Base-by-base conservation (phyloP, 352 stramenopile genomes). In the Pythium aristosporum region DNA sequence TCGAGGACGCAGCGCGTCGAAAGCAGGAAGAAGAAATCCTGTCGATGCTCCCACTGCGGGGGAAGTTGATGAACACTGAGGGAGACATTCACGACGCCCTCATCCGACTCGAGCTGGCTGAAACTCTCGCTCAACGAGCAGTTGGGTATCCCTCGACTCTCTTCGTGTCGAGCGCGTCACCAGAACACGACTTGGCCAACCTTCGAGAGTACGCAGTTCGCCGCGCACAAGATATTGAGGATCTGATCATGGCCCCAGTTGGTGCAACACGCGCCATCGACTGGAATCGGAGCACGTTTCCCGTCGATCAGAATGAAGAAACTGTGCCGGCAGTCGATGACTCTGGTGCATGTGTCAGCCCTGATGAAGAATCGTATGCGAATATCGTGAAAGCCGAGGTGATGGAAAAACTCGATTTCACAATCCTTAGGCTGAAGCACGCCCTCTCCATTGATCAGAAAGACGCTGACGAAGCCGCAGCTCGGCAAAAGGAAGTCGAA, bases 351-450 rank as follows among this genome's bases (percentile, higher is more conserved):
- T 11, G 59, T 25, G 25, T 37, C 0, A 15, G 11, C 7, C 36
- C 58, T 16, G 9, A 28, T 32, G 1, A 25, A 3, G 25, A 30
- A 7, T 58, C 68, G 10, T 80, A 80, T 30, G 48, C 71, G n/a
- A 66, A 78, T 15, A 52, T 85, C n/a, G 20, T 89, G 1, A 62
- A 85, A 57, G 62, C 56, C 3, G 61, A 86, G 15, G 75, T 89
- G 9, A 44, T 87, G 12, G 70, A 86, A 51, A 84, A 87, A 18
- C 69, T 89, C 5, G 72, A 87, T n/a, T 61, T 87, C 2, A 83
- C 80, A n/a, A 89, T 89, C 7, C 47, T 89, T 12, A 77, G 77
- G 58, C 69, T 89, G n/a, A 76, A 72, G 18, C 80, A 89, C 41
- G 71, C 84, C 21, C 71, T 89, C 1, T 61, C 47, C 2, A 75